phyloP scores from a whole-genome alignment of 2,329 filamentous ascomycete species.

The Penicillium sp. region DNA sequence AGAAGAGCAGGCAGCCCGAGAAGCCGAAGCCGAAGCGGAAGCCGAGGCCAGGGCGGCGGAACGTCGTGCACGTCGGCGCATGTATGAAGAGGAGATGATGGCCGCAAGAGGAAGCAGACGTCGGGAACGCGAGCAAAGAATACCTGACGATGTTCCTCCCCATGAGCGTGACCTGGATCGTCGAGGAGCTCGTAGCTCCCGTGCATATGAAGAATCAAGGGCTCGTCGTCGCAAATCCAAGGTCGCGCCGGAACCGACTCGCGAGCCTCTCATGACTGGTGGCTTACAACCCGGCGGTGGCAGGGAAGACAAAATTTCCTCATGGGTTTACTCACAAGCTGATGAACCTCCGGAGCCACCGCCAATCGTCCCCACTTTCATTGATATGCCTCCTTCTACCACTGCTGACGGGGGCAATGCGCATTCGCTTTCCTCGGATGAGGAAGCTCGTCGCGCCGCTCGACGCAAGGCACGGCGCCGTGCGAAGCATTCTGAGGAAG shows the following conservation, averaged over 20 bases:
- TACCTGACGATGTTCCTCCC: conserved; percentile 25
- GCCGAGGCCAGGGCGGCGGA: conserved; percentile 41
- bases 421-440: conserved; percentile 44
- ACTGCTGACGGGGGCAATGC: conserved; percentile 30
- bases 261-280: conserved; percentile 34
- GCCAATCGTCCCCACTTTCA: conserved; percentile 46
- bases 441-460: conserved; percentile 40
- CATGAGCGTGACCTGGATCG: conserved; percentile 31
- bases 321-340: conserved; percentile 50
- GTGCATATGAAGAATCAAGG: conserved; percentile 36
- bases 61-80: conserved; percentile 41
- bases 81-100: conserved; percentile 35
- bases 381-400: conserved; percentile 41
- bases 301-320: conserved; percentile 48
- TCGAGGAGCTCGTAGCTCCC: conserved; percentile 25
- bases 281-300: conserved; percentile 15
- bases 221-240: conserved; percentile 39
- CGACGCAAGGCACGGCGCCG: conserved; percentile 42
- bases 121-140: conserved; percentile 33
- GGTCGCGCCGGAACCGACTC: conserved; percentile 21
- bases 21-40: conserved; percentile 25
- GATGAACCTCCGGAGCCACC: conserved; percentile 50
- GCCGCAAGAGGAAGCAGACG: conserved; percentile 34
- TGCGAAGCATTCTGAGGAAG: conserved; percentile 44
- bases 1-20: conserved; percentile 25